phyloP scores from a whole-genome alignment of 805 yeast genomes.

The Kodamaea jinghongensis region DNA sequence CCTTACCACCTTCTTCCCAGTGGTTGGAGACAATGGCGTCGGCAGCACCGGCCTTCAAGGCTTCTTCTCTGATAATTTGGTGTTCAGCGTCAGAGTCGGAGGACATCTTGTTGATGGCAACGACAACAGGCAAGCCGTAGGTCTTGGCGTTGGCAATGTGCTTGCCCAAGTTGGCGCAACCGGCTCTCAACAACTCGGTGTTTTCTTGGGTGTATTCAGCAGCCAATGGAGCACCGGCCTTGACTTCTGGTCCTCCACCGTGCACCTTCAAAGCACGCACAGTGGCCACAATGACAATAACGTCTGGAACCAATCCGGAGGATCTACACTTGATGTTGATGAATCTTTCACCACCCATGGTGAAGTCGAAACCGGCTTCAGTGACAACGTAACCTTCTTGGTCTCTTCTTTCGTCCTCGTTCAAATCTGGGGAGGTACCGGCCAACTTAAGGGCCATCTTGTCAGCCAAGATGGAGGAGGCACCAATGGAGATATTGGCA shows the following conservation, averaged over 20 bases:
- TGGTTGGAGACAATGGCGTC: slow-evolving; percentile 82
- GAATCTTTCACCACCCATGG: slow-evolving; percentile 91
- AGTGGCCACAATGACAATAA: slow-evolving; percentile 78
- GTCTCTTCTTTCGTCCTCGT: slow-evolving; percentile 41
- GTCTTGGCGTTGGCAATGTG: slow-evolving; percentile 70
- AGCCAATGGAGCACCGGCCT: slow-evolving; percentile 79
- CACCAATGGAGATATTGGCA: slow-evolving; percentile 85
- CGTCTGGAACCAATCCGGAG: slow-evolving; percentile 76
- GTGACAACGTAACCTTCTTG: slow-evolving; percentile 77
- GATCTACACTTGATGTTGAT: slow-evolving; percentile 79
- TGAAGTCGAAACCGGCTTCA: slow-evolving; percentile 87
- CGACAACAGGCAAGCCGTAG: slow-evolving; percentile 77
- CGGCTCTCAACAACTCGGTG: slow-evolving; percentile 62
- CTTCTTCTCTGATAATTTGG: slow-evolving; percentile 61
- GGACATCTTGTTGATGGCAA: slow-evolving; percentile 77
- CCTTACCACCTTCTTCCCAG: slow-evolving; percentile 85
- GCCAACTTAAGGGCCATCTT: slow-evolving; percentile 77
- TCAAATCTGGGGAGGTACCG: slow-evolving; percentile 54
- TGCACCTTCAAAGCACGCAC: slow-evolving; percentile 81
- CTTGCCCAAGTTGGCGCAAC: slow-evolving; percentile 73
- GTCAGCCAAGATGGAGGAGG: slow-evolving; percentile 80
- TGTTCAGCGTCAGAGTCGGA: slow-evolving; percentile 70
- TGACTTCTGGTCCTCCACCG: slow-evolving; percentile 88
- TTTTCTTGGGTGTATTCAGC: slow-evolving; percentile 70
- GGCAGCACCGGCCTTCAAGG: slow-evolving; percentile 73